A percentile compares a stretch with the other conserved stretches of the same genome.
Evolutionary conservation across 305 asterid species (phyloP).

Genomic region (Lippia alba): DNA sequence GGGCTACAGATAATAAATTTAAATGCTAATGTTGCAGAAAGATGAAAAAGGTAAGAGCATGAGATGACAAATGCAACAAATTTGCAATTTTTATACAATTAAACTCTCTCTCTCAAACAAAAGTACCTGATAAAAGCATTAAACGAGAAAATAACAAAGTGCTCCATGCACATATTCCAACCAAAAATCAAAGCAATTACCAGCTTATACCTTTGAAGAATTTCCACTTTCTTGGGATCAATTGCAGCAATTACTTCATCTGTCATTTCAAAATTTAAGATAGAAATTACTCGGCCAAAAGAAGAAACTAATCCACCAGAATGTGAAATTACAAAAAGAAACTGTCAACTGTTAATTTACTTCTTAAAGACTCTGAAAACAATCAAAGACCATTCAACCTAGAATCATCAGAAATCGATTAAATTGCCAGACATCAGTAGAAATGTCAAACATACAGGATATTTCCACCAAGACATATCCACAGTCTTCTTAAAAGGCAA

Average conservation of each 20-base stretch:
- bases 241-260: constrained; percentile 87
- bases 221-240: constrained; percentile 91
- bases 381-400: constrained; percentile 1
- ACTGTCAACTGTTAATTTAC: background rate
- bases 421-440: constrained; percentile 9
- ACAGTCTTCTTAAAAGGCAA: constrained; percentile 4
- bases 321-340: constrained; percentile 4
- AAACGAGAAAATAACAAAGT: background rate
- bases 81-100: background rate
- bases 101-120: constrained; percentile 15
- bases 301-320: constrained; percentile 32
- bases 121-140: constrained; percentile 1
- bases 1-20: background rate
- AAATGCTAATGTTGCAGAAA: background rate
- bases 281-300: constrained; percentile 31
- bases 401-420: background rate
- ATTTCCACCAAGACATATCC: background rate
- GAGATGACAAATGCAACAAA: constrained; percentile 8
- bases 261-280: constrained; percentile 41
- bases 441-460: background rate
- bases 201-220: constrained; percentile 78
- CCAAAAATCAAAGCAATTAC: constrained; percentile 25
- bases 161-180: constrained; percentile 13
- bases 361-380: constrained; percentile 8
- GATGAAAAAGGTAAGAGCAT: constrained; percentile 21